Evolutionary conservation across 805 yeast genomes (phyloP).

Genomic region (Barnettozyma pratensis): DNA sequence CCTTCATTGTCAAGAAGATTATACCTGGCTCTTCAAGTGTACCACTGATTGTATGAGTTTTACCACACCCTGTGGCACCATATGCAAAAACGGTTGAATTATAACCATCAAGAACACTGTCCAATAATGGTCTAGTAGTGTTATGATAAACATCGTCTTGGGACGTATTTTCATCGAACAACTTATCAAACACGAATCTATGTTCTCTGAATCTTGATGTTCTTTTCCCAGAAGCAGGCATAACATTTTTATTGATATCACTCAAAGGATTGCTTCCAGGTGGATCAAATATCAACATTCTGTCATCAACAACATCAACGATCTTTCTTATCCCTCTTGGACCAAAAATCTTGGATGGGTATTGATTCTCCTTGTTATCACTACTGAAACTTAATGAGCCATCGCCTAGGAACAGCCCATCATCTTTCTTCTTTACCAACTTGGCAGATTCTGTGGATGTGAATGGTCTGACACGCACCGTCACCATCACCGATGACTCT

Average conservation of each 20-base stretch:
- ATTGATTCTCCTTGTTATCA: constrained; percentile 17
- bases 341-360: constrained; percentile 16
- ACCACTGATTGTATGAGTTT: constrained; percentile 87
- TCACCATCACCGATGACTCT: constrained; percentile 65
- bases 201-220: constrained; percentile 60
- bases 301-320: constrained; percentile 75
- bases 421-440: constrained; percentile 36
- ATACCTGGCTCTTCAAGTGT: constrained; percentile 70
- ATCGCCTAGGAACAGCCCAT: constrained; percentile 43
- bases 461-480: constrained; percentile 83
- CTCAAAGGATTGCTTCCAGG: constrained; percentile 58
- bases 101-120: constrained; percentile 74
- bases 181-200: constrained; percentile 73
- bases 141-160: constrained; percentile 63
- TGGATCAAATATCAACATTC: constrained; percentile 85
- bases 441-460: constrained; percentile 50
- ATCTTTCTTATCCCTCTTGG: constrained; percentile 62
- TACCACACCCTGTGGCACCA: constrained; percentile 99
- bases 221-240: constrained; percentile 32
- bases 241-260: constrained; percentile 26
- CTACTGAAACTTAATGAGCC: constrained; percentile 39
- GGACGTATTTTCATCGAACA: constrained; percentile 60
- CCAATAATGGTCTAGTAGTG: constrained; percentile 70
- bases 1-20: constrained; percentile 72
- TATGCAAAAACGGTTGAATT: constrained; percentile 93